Evolutionary conservation across 2,329 filamentous ascomycete species (phyloP).

Genomic region (Colletotrichum tropicicola): DNA sequence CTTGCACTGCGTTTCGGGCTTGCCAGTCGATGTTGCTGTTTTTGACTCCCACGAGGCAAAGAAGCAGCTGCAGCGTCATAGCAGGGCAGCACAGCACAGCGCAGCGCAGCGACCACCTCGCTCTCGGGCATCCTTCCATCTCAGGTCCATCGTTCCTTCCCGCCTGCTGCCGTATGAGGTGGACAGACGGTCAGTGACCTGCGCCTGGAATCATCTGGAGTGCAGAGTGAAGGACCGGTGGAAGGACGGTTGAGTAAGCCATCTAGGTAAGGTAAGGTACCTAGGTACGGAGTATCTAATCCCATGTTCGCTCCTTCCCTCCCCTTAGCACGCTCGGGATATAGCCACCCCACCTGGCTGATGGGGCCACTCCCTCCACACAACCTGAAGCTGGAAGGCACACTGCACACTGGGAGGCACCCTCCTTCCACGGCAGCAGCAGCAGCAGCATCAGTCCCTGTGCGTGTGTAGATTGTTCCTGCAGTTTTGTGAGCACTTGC

Average conservation of each 20-base stretch:
- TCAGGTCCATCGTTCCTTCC: background rate
- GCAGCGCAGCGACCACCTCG: background rate
- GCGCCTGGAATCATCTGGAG: no score
- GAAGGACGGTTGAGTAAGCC: background rate
- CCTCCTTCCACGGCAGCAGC: no score
- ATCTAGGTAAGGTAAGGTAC: no score
- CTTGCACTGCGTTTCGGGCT: no score
- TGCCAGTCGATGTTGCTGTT: background rate
- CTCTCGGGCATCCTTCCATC: background rate
- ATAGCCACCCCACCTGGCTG: slow-evolving; percentile 1
- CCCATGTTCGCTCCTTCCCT: background rate
- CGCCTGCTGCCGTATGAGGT: background rate
- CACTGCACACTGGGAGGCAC: no score
- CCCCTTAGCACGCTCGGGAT: background rate
- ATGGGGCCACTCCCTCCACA: background rate
- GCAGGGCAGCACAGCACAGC: background rate
- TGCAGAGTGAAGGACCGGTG: background rate
- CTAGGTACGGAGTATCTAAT: no score
- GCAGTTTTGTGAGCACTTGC: no score
- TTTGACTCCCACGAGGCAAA: slow-evolving; percentile 1
- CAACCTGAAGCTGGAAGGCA: no score
- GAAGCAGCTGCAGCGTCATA: background rate
- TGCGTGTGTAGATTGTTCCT: no score
- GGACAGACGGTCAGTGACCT: no score
- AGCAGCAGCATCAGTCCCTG: no score